Evolutionary conservation across 1,284 basidiomycete species (phyloP).

Genomic region (Cutaneotrichosporon mucoides): DNA sequence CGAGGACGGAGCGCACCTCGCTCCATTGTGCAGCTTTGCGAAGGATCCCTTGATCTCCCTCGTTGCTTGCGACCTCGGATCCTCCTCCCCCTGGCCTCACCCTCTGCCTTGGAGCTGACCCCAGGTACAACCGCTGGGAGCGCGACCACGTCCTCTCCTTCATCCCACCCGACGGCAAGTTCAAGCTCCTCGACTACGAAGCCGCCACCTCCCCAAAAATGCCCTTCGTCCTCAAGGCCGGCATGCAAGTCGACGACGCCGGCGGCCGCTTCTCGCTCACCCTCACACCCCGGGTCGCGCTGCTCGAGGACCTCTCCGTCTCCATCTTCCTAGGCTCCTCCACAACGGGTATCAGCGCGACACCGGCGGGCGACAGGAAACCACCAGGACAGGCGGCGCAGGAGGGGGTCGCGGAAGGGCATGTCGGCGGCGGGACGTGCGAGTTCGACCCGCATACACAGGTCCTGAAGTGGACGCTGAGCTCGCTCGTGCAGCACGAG

Average conservation of each 20-base stretch:
- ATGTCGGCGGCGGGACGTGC: constrained; percentile 65
- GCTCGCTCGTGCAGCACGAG: constrained; percentile 63
- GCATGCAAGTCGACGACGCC: constrained; percentile 59
- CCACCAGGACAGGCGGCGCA: constrained; percentile 23
- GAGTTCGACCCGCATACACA: constrained; percentile 66
- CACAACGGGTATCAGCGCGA: constrained; percentile 54
- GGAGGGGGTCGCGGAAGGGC: constrained; percentile 33
- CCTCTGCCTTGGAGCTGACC: no score
- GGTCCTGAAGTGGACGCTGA: constrained; percentile 69
- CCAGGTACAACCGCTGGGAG: constrained; percentile 72
- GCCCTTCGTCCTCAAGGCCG: constrained; percentile 63
- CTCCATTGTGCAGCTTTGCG: no score
- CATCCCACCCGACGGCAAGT: constrained; percentile 89
- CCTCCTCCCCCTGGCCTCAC: neutral
- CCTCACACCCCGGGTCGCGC: constrained; percentile 62
- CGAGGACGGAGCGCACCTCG: no score
- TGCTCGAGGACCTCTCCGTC: constrained; percentile 63
- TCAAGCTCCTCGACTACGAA: constrained; percentile 80
- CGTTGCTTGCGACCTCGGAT: no score
- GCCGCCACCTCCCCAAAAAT: constrained; percentile 52
- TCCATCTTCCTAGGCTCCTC: constrained; percentile 70
- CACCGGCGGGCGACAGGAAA: constrained; percentile 41
- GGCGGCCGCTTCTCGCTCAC: constrained; percentile 68
- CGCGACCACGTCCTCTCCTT: constrained; percentile 79
- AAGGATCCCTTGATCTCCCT: no score